Percentiles rank a stretch among this genome's conserved stretches.
Evolutionary conservation across 2,329 filamentous ascomycete genomes (phyloP).

Genomic region (Aspergillus glaucus): DNA sequence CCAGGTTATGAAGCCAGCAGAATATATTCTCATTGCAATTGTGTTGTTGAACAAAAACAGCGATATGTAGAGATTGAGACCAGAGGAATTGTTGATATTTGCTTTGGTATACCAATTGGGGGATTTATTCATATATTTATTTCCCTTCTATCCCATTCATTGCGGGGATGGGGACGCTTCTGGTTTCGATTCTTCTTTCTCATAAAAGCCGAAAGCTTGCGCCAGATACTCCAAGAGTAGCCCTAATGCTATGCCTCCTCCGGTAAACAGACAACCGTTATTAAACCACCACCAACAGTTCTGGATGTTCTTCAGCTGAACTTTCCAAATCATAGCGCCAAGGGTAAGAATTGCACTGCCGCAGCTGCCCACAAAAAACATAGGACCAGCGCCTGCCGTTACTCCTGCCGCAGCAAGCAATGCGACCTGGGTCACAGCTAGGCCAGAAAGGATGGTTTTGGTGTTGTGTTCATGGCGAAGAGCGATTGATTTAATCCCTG

Average conservation of each 20-base stretch:
- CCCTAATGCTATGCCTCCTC: slow-evolving; percentile 52
- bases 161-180: neutral
- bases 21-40: too few relatives aligned
- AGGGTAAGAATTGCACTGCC: slow-evolving; percentile 51
- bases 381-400: slow-evolving; percentile 49
- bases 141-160: neutral
- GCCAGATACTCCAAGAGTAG: slow-evolving; percentile 50
- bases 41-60: too few relatives aligned
- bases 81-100: too few relatives aligned
- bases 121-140: neutral
- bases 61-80: too few relatives aligned
- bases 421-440: slow-evolving; percentile 37
- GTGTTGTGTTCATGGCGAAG: slow-evolving; percentile 44
- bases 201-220: slow-evolving; percentile 22
- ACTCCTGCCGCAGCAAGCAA: slow-evolving; percentile 40
- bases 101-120: too few relatives aligned
- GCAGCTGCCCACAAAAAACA: slow-evolving; percentile 54
- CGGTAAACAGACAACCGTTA: slow-evolving; percentile 56
- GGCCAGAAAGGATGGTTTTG: slow-evolving; percentile 37
- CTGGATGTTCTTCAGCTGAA: slow-evolving; percentile 50
- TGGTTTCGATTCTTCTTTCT: slow-evolving; percentile 4
- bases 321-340: slow-evolving; percentile 54
- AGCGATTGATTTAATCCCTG: slow-evolving; percentile 48
- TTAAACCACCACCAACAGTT: slow-evolving; percentile 62
- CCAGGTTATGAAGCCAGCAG: neutral